Evolutionary conservation across 768 basidiomycete species (phyloP).

Genomic region (Lactifluus volemus): DNA sequence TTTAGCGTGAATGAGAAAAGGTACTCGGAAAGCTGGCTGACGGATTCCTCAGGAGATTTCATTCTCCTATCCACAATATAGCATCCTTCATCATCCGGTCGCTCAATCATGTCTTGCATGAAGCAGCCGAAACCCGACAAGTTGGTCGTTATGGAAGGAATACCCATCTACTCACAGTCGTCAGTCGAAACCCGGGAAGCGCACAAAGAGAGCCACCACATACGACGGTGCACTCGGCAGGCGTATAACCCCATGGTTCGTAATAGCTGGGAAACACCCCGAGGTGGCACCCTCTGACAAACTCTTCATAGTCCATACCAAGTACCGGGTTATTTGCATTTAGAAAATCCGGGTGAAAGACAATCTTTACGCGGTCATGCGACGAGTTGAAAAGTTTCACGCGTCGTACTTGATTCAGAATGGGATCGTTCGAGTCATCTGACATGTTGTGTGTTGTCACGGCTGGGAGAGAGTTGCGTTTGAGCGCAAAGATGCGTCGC

Average conservation of each 20-base stretch:
- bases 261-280: slow-evolving; percentile 99
- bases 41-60: slow-evolving; percentile 86
- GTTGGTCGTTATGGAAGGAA: slow-evolving; percentile 95
- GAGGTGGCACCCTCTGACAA: slow-evolving; percentile 94
- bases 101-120: slow-evolving; percentile 97
- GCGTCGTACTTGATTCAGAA: slow-evolving; percentile 88
- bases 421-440: slow-evolving; percentile 87
- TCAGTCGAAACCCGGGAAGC: neutral
- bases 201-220: slow-evolving; percentile 25
- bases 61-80: slow-evolving; percentile 92
- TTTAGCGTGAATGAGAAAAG: slow-evolving; percentile 73
- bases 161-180: slow-evolving; percentile 68
- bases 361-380: slow-evolving; percentile 90
- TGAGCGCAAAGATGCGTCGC: slow-evolving; percentile 92
- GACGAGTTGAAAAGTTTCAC: slow-evolving; percentile 87
- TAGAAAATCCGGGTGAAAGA: slow-evolving; percentile 98
- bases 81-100: slow-evolving; percentile 89
- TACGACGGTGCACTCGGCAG: slow-evolving; percentile 97
- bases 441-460: slow-evolving; percentile 99
- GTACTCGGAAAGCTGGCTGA: slow-evolving; percentile 67
- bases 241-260: slow-evolving; percentile 95
- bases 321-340: slow-evolving; percentile 97
- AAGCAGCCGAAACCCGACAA: slow-evolving; percentile 97
- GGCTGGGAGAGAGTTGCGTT: slow-evolving; percentile 89
- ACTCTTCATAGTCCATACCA: slow-evolving; percentile 97